Evolutionary conservation across 306 rosid genomes (phyloP), one percentile per base, ranked within the genome.

Genomic region (Delonix regia): DNA sequence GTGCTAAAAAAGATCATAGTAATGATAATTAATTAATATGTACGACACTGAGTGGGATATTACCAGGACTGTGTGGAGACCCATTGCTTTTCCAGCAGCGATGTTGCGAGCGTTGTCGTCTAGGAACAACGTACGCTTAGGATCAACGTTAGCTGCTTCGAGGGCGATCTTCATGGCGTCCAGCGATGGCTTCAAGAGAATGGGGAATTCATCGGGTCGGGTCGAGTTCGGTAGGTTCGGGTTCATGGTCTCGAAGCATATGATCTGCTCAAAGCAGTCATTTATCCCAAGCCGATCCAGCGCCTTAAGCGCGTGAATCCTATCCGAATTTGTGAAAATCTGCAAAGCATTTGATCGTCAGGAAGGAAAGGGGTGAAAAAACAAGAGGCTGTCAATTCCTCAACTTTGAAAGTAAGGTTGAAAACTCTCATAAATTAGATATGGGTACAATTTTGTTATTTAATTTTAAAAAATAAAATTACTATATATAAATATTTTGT

Each of bases 251-350:
- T 94, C 97, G 71, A 94, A 94, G 77, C 97, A 92, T 45, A 92
- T 80, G 19, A 94, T 90, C 68, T 88, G 85, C 16, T 94, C 94
- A 52, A 92, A 94, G 77, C 94, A 94, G 33, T 81, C 97, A 5
- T 25, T 56, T 9, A 94, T 51, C 0, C 97, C 98, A 2, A 94
- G 85, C 8, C 90, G 83, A 18, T 89, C 90, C 73, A 94, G 25
- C 10, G 51, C 88, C 57, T 77, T 87, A 9, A 80, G 67, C 64
- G 98, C 98, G 77, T 94, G 98, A 22, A 80, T 83, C 84, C 81
- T 72, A 55, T 94, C 98, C 6, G 98, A 92, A 55, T 94, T 94
- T 0, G 98, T 94, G 70, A 94, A 94, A 34, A 94, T 87, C 97
- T 94, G 64, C 41, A 36, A 78, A n/a, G 2, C 1, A 1, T 27